phyloP scores from a whole-genome alignment of 208 protist species.

The Trypanosoma congolense region DNA sequence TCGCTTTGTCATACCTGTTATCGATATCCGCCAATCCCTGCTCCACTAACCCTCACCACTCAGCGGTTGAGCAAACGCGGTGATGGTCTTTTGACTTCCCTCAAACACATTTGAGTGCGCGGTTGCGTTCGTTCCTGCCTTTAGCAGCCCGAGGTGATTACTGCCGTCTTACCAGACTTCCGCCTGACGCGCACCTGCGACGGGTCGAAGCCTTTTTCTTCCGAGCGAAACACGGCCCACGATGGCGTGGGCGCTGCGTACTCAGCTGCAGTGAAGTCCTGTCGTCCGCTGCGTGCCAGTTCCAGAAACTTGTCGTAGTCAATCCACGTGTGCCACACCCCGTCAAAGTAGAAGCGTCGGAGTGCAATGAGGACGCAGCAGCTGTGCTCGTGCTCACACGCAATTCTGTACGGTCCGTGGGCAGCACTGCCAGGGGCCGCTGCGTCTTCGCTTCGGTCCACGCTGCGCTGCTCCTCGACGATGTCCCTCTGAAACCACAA shows the following conservation, averaged over 20 bases:
- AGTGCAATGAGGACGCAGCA: slow-evolving; percentile 89
- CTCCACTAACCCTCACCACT: too few relatives aligned
- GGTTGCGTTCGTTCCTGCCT: too few relatives aligned
- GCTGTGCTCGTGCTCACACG: slow-evolving; percentile 90
- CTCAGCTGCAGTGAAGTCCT: slow-evolving; percentile 69
- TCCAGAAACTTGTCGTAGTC: slow-evolving; percentile 82
- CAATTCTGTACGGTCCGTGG: slow-evolving; percentile 79
- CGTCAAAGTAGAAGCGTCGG: slow-evolving; percentile 76
- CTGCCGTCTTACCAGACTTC: slow-evolving; percentile 51
- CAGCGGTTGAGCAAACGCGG: too few relatives aligned
- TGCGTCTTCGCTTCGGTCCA: slow-evolving; percentile 10
- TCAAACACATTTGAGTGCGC: too few relatives aligned
- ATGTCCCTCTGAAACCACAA: slow-evolving; percentile 6
- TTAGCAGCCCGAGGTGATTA: slow-evolving; percentile 38
- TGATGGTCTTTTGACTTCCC: too few relatives aligned
- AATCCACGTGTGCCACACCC: slow-evolving; percentile 89
- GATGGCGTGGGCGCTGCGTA: slow-evolving; percentile 71
- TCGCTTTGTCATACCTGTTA: too few relatives aligned
- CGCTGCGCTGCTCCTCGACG: neutral
- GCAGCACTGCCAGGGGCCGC: too few relatives aligned
- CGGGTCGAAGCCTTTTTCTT: slow-evolving; percentile 88
- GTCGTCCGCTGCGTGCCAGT: slow-evolving; percentile 39
- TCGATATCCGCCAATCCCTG: too few relatives aligned
- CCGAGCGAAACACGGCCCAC: slow-evolving; percentile 79
- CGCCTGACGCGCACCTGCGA: slow-evolving; percentile 58